Evolutionary conservation across 75 land plant genomes (phyloP).

Genomic region (Selaginella moellendorffii): DNA sequence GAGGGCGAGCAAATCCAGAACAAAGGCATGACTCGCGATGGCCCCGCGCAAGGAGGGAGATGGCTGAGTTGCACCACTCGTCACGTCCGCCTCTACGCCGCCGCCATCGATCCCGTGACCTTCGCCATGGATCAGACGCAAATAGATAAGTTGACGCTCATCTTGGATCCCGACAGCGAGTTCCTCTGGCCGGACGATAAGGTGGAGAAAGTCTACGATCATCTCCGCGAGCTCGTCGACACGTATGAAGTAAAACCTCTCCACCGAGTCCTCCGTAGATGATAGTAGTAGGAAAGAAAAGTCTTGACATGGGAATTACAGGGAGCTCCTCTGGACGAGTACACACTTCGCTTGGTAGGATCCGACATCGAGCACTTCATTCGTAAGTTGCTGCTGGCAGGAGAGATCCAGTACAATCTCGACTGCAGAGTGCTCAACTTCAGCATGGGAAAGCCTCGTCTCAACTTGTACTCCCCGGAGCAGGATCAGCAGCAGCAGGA

Average conservation of each 20-base stretch:
- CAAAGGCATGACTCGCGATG: no score
- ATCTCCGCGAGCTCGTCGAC: slow-evolving; percentile 70
- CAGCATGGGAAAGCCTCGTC: slow-evolving; percentile 91
- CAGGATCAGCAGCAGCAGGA: no score
- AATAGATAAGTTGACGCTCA: slow-evolving; percentile 69
- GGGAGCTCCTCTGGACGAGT: slow-evolving; percentile 78
- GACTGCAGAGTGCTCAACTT: slow-evolving; percentile 78
- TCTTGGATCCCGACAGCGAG: slow-evolving; percentile 77
- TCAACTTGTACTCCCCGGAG: no score
- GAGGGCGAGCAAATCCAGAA: no score
- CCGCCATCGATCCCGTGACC: slow-evolving; percentile 66
- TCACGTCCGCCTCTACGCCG: slow-evolving; percentile 71
- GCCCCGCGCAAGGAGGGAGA: slow-evolving; percentile 60
- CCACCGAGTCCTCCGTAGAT: not conserved
- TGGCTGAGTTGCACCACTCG: slow-evolving; percentile 79
- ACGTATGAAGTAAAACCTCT: slow-evolving; percentile 48
- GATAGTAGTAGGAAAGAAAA: not conserved
- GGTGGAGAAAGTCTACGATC: slow-evolving; percentile 50
- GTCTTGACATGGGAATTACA: slow-evolving; percentile 13
- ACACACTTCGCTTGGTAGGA: slow-evolving; percentile 76
- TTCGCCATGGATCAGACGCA: slow-evolving; percentile 73
- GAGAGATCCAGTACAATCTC: slow-evolving; percentile 80
- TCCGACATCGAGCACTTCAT: slow-evolving; percentile 87
- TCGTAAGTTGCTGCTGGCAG: slow-evolving; percentile 64
- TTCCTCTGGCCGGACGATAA: slow-evolving; percentile 68